Evolutionary conservation across 441 rosid species (phyloP).

Genomic region (California macrophylla): DNA sequence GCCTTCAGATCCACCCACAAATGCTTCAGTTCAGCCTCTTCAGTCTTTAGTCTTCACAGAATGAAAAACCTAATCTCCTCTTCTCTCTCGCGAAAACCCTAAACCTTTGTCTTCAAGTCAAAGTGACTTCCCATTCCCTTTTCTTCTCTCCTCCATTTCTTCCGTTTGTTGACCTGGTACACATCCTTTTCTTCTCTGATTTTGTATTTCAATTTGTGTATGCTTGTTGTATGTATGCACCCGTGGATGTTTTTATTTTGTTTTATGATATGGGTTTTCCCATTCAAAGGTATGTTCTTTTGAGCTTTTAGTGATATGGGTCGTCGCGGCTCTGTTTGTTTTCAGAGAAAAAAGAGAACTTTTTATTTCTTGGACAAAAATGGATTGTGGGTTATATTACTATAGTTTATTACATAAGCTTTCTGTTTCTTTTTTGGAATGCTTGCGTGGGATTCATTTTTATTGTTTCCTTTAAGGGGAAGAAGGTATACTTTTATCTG

Average conservation of each 20-base stretch:
- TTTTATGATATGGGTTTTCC: background rate
- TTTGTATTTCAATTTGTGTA: background rate
- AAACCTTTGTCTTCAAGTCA: no score
- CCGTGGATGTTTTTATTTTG: background rate
- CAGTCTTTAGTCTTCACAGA: no score
- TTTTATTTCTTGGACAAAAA: background rate
- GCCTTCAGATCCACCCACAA: no score
- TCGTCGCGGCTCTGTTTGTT: background rate
- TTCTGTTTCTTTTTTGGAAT: background rate
- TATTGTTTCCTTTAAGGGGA: background rate
- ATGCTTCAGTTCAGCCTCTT: no score
- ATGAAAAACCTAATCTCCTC: no score
- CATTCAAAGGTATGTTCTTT: background rate
- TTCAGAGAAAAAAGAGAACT: background rate
- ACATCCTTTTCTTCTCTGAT: background rate
- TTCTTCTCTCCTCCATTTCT: background rate
- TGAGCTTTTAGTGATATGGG: background rate
- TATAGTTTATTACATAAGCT: background rate
- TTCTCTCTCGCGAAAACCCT: no score
- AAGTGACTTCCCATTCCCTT: background rate
- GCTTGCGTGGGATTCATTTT: slow-evolving; percentile 7
- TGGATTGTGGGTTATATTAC: background rate
- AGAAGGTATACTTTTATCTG: background rate
- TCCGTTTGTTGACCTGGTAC: background rate
- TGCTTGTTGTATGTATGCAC: background rate